Conservation (phyloP, 2,329 filamentous ascomycete genomes). For the Coniosporium tulheliwenetii region DNA sequence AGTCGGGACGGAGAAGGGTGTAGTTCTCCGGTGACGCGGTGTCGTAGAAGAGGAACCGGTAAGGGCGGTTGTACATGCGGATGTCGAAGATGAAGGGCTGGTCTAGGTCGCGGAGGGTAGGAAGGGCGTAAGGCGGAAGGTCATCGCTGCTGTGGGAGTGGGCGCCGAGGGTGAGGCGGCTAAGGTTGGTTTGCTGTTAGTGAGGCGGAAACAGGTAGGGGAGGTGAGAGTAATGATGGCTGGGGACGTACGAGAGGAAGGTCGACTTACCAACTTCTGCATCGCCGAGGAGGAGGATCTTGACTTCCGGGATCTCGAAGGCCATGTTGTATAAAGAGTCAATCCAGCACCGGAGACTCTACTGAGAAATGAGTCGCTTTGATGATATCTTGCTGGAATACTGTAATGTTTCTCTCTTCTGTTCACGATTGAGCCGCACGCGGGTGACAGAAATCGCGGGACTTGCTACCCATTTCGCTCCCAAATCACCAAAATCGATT, state of each 20-base stretch:
- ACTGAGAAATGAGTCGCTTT: too few species aligned
- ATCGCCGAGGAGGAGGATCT: constrained; percentile 43
- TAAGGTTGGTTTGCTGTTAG: constrained; percentile 3
- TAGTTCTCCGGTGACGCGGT: constrained; percentile 41
- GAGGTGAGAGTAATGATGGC: constrained; percentile 7
- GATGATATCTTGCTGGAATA: too few species aligned
- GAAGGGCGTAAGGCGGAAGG: constrained; percentile 12
- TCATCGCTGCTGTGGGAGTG: constrained; percentile 13
- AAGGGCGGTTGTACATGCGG: constrained; percentile 37
- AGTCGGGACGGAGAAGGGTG: constrained; percentile 35
- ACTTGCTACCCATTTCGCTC: too few species aligned
- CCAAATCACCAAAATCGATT: too few species aligned
- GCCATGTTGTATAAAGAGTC: not conserved
- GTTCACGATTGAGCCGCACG: too few species aligned
- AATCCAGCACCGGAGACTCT: too few species aligned
- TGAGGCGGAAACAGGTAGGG: not conserved
- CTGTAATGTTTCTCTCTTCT: too few species aligned
- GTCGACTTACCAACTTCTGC: constrained; percentile 45
- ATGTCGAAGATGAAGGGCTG: constrained; percentile 46
- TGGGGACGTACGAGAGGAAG: constrained; percentile 40
- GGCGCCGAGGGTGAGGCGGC: constrained; percentile 11
- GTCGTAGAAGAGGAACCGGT: constrained; percentile 40
- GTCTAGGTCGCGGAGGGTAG: constrained; percentile 34
- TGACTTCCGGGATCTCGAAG: constrained; percentile 18
- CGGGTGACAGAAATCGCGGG: too few species aligned